phyloP scores from a whole-genome alignment of 208 protist species.

The Wallacemonas sp. region DNA sequence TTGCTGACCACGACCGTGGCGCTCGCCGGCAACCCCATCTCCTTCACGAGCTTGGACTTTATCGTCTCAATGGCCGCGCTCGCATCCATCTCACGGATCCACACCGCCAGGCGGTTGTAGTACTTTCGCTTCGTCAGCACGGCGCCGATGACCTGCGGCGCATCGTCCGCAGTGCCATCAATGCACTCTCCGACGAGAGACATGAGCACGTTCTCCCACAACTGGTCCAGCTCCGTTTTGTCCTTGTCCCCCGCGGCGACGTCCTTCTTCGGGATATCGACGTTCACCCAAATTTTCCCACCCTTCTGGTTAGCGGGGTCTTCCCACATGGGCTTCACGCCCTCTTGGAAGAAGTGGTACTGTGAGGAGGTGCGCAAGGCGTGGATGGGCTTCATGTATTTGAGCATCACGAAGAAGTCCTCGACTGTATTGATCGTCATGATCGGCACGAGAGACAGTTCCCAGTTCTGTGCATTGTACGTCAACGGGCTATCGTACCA shows the following conservation, averaged over 20 bases:
- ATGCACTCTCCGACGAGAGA: slow-evolving; percentile 80
- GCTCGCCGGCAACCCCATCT: slow-evolving; percentile 32
- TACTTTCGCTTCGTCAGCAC: slow-evolving; percentile 82
- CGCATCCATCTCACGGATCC: slow-evolving; percentile 56
- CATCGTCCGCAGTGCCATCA: slow-evolving; percentile 32
- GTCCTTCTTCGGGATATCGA: slow-evolving; percentile 43
- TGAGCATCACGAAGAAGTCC: slow-evolving; percentile 85
- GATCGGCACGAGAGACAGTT: slow-evolving; percentile 72
- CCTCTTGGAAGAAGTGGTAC: slow-evolving; percentile 91
- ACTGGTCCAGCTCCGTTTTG: slow-evolving; percentile 61
- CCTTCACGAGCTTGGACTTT: slow-evolving; percentile 48
- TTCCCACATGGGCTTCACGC: slow-evolving; percentile 92
- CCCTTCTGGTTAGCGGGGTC: slow-evolving; percentile 87
- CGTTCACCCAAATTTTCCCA: slow-evolving; percentile 68
- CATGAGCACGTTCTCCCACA: slow-evolving; percentile 84
- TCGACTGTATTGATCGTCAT: slow-evolving; percentile 83
- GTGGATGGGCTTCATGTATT: slow-evolving; percentile 86
- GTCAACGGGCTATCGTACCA: slow-evolving; percentile 88
- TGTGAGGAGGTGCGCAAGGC: slow-evolving; percentile 75
- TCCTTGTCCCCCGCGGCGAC: slow-evolving; percentile 7
- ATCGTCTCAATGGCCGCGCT: slow-evolving; percentile 50
- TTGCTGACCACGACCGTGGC: slow-evolving; percentile 58
- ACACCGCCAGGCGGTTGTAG: slow-evolving; percentile 75
- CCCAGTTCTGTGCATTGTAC: slow-evolving; percentile 77
- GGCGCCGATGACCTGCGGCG: slow-evolving; percentile 61